Conservation (phyloP, 371 early-diverging fungal genomes). For the Apophysomyces variabilis region DNA sequence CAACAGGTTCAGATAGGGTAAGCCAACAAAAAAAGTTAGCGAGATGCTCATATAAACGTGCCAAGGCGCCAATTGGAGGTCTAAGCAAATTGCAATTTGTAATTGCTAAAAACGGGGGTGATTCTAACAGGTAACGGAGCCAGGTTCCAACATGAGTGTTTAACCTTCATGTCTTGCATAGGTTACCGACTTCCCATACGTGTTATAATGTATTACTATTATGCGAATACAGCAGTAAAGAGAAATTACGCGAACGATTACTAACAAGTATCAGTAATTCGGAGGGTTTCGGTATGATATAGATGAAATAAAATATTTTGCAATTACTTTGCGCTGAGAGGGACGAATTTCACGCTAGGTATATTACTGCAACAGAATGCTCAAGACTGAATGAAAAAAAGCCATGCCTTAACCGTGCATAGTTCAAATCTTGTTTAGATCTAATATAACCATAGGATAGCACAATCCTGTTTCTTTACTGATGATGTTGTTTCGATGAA, state of each 20-base stretch:
- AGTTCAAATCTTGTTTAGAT: too few species aligned
- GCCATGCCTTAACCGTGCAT: too few species aligned
- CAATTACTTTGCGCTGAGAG: too few species aligned
- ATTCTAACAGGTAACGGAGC: constrained; percentile 66
- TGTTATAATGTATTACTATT: constrained; percentile 94
- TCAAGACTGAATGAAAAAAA: too few species aligned
- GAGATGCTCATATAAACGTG: constrained; percentile 74
- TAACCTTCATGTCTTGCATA: constrained; percentile 54
- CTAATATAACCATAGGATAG: too few species aligned
- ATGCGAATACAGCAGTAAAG: constrained; percentile 83
- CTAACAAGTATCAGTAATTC: constrained; percentile 86
- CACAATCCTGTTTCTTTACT: too few species aligned
- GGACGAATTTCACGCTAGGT: too few species aligned
- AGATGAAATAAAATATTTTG: neutral
- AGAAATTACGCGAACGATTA: constrained; percentile 79
- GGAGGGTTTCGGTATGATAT: constrained; percentile 88
- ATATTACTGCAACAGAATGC: too few species aligned
- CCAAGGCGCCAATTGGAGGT: constrained; percentile 94
- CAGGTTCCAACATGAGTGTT: neutral
- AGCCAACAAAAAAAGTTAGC: constrained; percentile 1
- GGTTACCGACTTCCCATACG: constrained; percentile 79
- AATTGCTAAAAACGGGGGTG: constrained; percentile 97
- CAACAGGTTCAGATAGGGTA: constrained; percentile 96
- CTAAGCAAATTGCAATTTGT: constrained; percentile 91
- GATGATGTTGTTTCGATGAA: too few species aligned